Evolutionary conservation across 2,329 filamentous ascomycete genomes (phyloP).

Genomic region (Amylocarpus encephaloides): DNA sequence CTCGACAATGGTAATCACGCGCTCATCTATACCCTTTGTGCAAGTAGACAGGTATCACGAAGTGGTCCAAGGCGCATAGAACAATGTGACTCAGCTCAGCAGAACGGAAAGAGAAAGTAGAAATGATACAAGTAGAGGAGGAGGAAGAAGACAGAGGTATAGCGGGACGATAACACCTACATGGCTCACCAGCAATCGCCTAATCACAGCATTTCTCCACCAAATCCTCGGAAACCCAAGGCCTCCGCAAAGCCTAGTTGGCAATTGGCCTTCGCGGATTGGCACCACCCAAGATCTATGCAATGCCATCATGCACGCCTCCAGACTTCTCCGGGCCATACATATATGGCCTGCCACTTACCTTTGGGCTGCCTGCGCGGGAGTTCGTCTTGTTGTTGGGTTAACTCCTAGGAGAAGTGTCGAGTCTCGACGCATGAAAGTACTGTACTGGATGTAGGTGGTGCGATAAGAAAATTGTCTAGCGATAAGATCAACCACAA

Average conservation of each 20-base stretch:
- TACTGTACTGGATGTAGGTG: too few relatives aligned
- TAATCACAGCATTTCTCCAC: neutral
- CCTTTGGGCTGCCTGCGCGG: neutral
- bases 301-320: neutral
- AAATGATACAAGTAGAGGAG: neutral
- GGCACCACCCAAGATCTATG: neutral
- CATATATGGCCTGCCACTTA: neutral
- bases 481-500: too few relatives aligned
- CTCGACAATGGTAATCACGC: neutral
- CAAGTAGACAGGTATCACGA: too few relatives aligned
- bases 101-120: too few relatives aligned
- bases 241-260: neutral
- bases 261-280: neutral
- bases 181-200: neutral
- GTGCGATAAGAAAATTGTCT: too few relatives aligned
- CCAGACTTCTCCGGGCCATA: neutral
- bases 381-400: neutral
- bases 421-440: neutral
- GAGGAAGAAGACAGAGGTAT: neutral
- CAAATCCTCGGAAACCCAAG: neutral
- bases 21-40: neutral
- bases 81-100: too few relatives aligned
- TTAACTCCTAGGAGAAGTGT: neutral
- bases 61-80: too few relatives aligned
- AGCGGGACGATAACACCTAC: neutral